These are phyloP conservation scores for Cladosporium sp. DNA, from an alignment of 2,329 filamentous ascomycete species.

Conservation along the genomic window DNA sequence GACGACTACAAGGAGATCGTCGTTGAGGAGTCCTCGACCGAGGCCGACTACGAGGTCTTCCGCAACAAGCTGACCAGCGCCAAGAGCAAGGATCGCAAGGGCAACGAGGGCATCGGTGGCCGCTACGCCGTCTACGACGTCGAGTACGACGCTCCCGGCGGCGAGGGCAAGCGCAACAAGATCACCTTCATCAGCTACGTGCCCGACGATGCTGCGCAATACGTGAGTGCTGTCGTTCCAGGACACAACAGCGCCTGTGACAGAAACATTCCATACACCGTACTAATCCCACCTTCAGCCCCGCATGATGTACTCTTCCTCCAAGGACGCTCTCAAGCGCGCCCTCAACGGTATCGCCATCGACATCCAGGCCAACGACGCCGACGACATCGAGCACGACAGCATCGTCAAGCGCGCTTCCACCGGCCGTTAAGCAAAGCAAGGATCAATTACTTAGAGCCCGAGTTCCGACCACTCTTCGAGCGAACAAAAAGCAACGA, in stretches of 20 bases:
- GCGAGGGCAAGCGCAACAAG: conserved; percentile 72
- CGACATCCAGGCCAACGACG: conserved; percentile 17
- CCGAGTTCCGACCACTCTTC: not conserved
- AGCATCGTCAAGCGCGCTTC: conserved; percentile 53
- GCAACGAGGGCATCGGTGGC: conserved; percentile 56
- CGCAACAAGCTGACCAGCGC: conserved; percentile 71
- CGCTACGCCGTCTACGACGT: conserved; percentile 85
- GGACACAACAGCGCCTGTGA: not conserved
- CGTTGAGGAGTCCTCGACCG: conserved; percentile 67
- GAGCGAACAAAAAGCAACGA: not conserved
- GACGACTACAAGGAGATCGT: conserved; percentile 80
- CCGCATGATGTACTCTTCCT: conserved; percentile 88
- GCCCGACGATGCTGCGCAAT: conserved; percentile 73
- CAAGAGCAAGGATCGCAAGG: conserved; percentile 66
- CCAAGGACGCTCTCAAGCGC: conserved; percentile 81
- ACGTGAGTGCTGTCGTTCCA: conserved; percentile 50
- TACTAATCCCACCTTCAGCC: conserved; percentile 46
- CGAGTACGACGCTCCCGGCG: conserved; percentile 66
- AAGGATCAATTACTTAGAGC: too few relatives aligned
- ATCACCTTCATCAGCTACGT: conserved; percentile 76
- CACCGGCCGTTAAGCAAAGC: conserved; percentile 9
- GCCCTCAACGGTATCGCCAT: conserved; percentile 36
- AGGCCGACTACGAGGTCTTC: conserved; percentile 68
- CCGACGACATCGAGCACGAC: conserved; percentile 74
- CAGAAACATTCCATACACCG: not conserved